phyloP scores from a whole-genome alignment of 1,284 basidiomycete species.

The Cryptococcus sp. region DNA sequence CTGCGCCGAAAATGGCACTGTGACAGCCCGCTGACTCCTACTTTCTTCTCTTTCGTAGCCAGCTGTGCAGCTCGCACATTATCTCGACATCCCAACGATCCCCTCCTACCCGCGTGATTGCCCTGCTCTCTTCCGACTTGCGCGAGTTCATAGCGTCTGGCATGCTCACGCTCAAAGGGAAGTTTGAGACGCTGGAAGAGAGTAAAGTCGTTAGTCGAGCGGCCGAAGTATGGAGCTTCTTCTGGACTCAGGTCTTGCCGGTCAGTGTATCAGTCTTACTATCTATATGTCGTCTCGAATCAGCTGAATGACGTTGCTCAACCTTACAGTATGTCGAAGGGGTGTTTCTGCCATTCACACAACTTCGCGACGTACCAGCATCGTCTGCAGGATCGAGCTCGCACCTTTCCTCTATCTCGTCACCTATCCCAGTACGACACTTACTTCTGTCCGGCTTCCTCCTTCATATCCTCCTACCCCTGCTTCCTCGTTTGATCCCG shows the following conservation, averaged over 20 bases:
- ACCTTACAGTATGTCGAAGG: conserved; percentile 51
- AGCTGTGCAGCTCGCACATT: conserved; percentile 46
- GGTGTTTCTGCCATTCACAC: conserved; percentile 56
- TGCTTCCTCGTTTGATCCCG: conserved; percentile 44
- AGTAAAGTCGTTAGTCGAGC: conserved; percentile 66
- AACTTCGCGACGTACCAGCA: conserved; percentile 39
- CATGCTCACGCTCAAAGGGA: conserved; percentile 87
- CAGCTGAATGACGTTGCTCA: neutral
- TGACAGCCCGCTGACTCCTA: conserved; percentile 2
- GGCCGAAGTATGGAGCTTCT: conserved; percentile 89
- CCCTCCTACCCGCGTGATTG: conserved; percentile 52
- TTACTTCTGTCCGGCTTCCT: conserved; percentile 52
- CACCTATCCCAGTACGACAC: conserved; percentile 47
- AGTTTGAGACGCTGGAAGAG: conserved; percentile 69
- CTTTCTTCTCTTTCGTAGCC: conserved; percentile 21
- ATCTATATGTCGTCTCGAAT: too few relatives aligned
- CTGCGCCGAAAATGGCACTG: neutral
- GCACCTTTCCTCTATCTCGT: conserved; percentile 7
- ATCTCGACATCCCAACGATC: conserved; percentile 42
- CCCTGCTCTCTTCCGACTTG: conserved; percentile 72
- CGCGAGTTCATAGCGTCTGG: conserved; percentile 80
- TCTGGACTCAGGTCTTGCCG: conserved; percentile 88
- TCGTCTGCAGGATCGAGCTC: conserved; percentile 10
- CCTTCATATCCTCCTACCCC: conserved; percentile 50
- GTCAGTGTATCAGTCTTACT: conserved; percentile 29